Percentiles rank a stretch among this genome's conserved stretches.
phyloP scores from a whole-genome alignment of 805 yeast species.

The Pichia exigua region DNA sequence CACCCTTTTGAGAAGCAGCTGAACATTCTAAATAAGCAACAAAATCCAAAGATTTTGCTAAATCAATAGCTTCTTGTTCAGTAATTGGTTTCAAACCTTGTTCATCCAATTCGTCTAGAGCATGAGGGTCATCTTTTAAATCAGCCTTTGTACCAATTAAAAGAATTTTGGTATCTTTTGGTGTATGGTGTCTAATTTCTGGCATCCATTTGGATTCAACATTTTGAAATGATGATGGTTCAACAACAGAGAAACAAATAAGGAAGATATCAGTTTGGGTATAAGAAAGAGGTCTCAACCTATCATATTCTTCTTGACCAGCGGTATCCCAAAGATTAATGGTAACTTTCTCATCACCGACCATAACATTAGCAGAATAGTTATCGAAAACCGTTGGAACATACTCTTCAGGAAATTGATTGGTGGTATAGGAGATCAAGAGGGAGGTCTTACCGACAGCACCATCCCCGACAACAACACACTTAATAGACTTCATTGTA shows the following conservation, averaged over 20 bases:
- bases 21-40: conserved; percentile 79
- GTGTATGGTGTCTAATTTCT: conserved; percentile 78
- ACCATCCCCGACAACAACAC: conserved; percentile 93
- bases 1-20: conserved; percentile 83
- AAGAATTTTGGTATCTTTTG: conserved; percentile 57
- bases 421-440: conserved; percentile 81
- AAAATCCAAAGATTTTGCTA: conserved; percentile 67
- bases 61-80: conserved; percentile 50
- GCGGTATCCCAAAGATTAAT: conserved; percentile 95
- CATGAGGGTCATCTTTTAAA: conserved; percentile 72
- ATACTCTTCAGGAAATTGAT: conserved; percentile 88
- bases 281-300: conserved; percentile 81
- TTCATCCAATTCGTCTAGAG: conserved; percentile 59
- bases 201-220: conserved; percentile 81
- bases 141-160: conserved; percentile 87
- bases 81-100: conserved; percentile 56
- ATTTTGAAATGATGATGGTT: conserved; percentile 73
- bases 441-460: conserved; percentile 93
- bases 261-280: conserved; percentile 89
- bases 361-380: conserved; percentile 79
- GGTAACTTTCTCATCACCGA: conserved; percentile 73
- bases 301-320: conserved; percentile 87
- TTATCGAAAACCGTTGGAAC: conserved; percentile 93
- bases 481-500: conserved; percentile 74
- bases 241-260: conserved; percentile 77